These are phyloP conservation scores for Ulota crispa DNA, from an alignment of 225 moss, liverwort and hornwort species.

Conservation along the genomic window DNA sequence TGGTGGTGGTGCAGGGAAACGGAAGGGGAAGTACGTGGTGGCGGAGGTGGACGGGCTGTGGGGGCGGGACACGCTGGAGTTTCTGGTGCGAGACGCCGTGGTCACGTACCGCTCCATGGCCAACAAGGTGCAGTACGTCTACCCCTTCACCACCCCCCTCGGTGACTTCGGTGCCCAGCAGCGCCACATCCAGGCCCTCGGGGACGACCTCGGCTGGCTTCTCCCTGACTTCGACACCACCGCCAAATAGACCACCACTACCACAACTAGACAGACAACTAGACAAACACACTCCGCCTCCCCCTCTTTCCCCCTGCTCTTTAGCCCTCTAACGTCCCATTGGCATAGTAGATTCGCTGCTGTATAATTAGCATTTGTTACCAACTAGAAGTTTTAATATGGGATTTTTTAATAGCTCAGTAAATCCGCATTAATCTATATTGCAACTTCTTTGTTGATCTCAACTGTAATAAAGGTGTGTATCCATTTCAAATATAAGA, in stretches of 20 bases:
- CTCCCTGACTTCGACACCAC: slow-evolving; percentile 65
- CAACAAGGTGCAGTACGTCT: slow-evolving; percentile 64
- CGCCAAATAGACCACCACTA: not conserved
- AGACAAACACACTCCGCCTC: no score
- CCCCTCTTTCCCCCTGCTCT: no score
- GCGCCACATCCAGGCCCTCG: slow-evolving; percentile 59
- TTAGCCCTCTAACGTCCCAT: no score
- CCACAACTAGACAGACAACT: no score
- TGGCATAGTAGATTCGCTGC: no score
- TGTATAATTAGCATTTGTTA: no score
- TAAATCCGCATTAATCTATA: no score
- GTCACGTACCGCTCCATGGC: slow-evolving; percentile 81
- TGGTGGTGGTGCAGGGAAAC: slow-evolving; percentile 28
- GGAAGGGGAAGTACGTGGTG: slow-evolving; percentile 60
- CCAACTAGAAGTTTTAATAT: no score
- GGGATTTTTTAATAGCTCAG: no score
- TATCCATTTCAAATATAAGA: no score
- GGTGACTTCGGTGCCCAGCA: slow-evolving; percentile 76
- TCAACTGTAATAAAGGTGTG: no score
- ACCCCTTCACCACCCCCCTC: slow-evolving; percentile 73
- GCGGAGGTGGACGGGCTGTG: slow-evolving; percentile 75
- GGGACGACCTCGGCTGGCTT: slow-evolving; percentile 78
- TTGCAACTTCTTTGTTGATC: no score
- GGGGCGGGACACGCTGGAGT: slow-evolving; percentile 76
- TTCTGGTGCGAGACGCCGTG: slow-evolving; percentile 60